Evolutionary conservation across 352 stramenopile species (phyloP).

Genomic region (Phytopythium helicoides): DNA sequence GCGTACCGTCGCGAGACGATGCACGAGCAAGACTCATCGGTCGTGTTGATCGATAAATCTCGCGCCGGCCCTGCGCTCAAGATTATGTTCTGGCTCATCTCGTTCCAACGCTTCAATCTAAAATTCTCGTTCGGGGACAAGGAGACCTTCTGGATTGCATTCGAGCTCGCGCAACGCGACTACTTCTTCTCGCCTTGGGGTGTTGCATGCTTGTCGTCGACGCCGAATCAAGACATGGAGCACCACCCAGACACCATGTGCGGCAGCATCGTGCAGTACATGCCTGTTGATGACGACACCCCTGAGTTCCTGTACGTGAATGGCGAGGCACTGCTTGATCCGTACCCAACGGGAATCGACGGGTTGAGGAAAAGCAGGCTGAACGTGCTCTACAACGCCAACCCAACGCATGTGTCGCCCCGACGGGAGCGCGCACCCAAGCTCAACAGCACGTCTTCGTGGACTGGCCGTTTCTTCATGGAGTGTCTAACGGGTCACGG

Average conservation of each 20-base stretch:
- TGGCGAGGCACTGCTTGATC: conserved; percentile 28
- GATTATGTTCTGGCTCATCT: conserved; percentile 14
- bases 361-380: background rate
- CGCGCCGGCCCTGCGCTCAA: conserved; percentile 8
- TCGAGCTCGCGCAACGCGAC: conserved; percentile 11
- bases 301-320: conserved; percentile 34
- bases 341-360: conserved; percentile 11
- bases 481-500: conserved; percentile 17
- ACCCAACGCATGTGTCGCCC: conserved; percentile 38
- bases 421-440: conserved; percentile 10
- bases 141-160: conserved; percentile 28
- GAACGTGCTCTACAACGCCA: conserved; percentile 27
- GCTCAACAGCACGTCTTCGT: background rate
- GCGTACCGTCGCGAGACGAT: conserved; percentile 26
- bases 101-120: conserved; percentile 8
- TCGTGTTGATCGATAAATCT: conserved; percentile 32
- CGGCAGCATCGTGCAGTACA: conserved; percentile 22
- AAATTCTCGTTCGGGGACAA: conserved; percentile 18
- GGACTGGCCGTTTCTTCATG: background rate
- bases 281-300: conserved; percentile 6
- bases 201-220: conserved; percentile 11
- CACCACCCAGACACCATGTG: conserved; percentile 14
- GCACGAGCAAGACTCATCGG: conserved; percentile 50
- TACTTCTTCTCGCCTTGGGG: conserved; percentile 31
- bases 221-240: conserved; percentile 11